phyloP scores from a whole-genome alignment of 257 asterid species.

The Przewalskia tangutica region DNA sequence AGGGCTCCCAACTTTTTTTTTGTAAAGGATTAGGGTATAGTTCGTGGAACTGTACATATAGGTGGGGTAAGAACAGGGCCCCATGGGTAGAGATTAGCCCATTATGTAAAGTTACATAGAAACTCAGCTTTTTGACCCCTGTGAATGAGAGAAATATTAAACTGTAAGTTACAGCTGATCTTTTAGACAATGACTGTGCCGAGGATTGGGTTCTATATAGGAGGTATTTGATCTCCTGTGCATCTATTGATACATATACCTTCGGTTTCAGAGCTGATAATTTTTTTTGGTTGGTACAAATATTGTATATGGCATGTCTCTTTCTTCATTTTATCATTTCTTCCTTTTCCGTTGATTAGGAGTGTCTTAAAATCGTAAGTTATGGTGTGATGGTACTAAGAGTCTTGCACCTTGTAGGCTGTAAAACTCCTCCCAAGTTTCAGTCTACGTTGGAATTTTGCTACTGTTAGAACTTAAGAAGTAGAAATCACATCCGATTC shows the following conservation, averaged over 20 bases:
- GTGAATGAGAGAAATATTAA: background rate
- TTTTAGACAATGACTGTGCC: background rate
- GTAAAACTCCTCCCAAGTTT: too few relatives aligned
- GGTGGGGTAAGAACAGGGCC: constrained; percentile 7
- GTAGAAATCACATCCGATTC: too few relatives aligned
- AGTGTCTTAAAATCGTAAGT: too few relatives aligned
- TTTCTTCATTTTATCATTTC: too few relatives aligned
- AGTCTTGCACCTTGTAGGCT: too few relatives aligned
- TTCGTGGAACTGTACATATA: constrained; percentile 33
- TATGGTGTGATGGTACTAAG: too few relatives aligned
- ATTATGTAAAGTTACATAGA: constrained; percentile 4
- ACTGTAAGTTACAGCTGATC: background rate
- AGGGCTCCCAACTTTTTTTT: constrained; percentile 4
- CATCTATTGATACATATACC: background rate
- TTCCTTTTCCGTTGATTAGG: too few relatives aligned
- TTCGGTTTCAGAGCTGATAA: too few relatives aligned
- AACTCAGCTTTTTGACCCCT: background rate
- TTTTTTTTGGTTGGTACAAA: too few relatives aligned
- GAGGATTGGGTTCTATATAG: background rate
- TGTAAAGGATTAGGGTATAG: constrained; percentile 22
- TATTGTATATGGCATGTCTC: too few relatives aligned
- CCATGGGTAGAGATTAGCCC: constrained; percentile 4
- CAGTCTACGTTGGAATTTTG: too few relatives aligned
- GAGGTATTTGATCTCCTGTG: background rate
- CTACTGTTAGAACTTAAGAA: too few relatives aligned